phyloP scores from a whole-genome alignment of 768 basidiomycete genomes.

The Sutorius australiensis region DNA sequence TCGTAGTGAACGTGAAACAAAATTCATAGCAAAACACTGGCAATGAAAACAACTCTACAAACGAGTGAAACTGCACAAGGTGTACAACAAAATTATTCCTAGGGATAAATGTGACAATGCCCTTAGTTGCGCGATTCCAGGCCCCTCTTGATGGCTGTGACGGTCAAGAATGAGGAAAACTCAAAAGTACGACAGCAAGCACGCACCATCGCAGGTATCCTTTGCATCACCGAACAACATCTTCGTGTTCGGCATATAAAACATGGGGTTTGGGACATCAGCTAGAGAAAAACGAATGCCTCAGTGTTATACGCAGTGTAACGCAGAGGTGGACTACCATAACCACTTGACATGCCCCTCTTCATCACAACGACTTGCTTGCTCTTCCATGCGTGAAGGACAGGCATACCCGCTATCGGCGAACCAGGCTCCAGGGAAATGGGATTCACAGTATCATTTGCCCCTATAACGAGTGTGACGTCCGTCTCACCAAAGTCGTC shows the following conservation, averaged over 20 bases:
- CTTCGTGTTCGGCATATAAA: constrained; percentile 85
- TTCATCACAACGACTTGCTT: constrained; percentile 94
- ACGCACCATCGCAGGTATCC: constrained; percentile 79
- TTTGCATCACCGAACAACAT: constrained; percentile 94
- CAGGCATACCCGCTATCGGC: constrained; percentile 89
- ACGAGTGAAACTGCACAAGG: constrained; percentile 21
- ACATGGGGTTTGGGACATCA: constrained; percentile 91
- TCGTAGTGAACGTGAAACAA: background rate
- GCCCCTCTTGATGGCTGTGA: constrained; percentile 56
- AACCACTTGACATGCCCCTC: constrained; percentile 83
- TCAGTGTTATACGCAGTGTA: background rate
- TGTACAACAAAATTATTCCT: constrained; percentile 11
- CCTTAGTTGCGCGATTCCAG: constrained; percentile 37
- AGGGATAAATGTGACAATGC: background rate
- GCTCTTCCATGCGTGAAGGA: constrained; percentile 90
- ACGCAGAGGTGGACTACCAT: constrained; percentile 47
- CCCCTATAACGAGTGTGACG: constrained; percentile 87
- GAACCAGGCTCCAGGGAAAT: constrained; percentile 85
- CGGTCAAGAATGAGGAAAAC: background rate
- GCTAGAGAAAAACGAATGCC: constrained; percentile 39
- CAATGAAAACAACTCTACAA: constrained; percentile 7
- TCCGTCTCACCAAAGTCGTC: constrained; percentile 88
- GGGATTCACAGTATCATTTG: constrained; percentile 91
- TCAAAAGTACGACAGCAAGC: background rate
- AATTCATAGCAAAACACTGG: background rate